Base-by-base conservation (phyloP, 202 grass and related monocot genomes). In the Tripidium arundinaceum region DNA sequence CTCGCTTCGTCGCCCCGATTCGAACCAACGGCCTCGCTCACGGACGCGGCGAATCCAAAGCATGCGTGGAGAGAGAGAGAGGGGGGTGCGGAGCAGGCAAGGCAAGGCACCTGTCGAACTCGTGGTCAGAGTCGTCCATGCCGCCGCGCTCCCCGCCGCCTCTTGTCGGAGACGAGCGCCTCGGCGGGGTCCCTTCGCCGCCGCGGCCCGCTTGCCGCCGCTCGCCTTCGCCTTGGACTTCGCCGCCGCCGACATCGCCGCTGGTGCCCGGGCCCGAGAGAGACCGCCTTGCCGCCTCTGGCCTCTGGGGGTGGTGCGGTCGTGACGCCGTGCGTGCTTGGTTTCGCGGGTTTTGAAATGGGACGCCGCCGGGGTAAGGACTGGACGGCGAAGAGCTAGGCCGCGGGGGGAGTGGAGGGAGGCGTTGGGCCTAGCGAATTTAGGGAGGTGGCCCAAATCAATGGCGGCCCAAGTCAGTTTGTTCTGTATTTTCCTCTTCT, bases 61-160 rank as follows among this genome's bases (percentile, higher is more conserved):
- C n/a, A n/a, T n/a, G 22, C 21, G 3, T 3, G 8, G n/a, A 1
- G 22, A 14, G 15, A 10, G 27, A 61, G 11, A 9, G 4, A 0
- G 15, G 3, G 13, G 11, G 10, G 14, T 11, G n/a, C 1, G 10
- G 14, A 38, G 14, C 2, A 39, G n/a, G 68, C 1, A 18, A 38
- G 14, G 60, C 1, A 22, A 39, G 67, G 13, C 60, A 82, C 83
- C 78, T 78, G 68, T 89, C 79, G 68, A 89, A 21, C 74, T 89
- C 87, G 78, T 76, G 47, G 73, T 89, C 87, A 68, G 87, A 89
- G 74, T 82, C 87, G 41, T 83, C 83, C 79, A 52, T 74, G 73
- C 76, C 79, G 46, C 60, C 68, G 45, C 74, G 87, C 47, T 83
- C 75, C 75, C 29, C 68, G 62, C 49, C 74, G 87, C 60, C 74